Evolutionary conservation across 768 basidiomycete species (phyloP), one percentile per base, ranked within the genome.

Genomic region (Trametes punicea): DNA sequence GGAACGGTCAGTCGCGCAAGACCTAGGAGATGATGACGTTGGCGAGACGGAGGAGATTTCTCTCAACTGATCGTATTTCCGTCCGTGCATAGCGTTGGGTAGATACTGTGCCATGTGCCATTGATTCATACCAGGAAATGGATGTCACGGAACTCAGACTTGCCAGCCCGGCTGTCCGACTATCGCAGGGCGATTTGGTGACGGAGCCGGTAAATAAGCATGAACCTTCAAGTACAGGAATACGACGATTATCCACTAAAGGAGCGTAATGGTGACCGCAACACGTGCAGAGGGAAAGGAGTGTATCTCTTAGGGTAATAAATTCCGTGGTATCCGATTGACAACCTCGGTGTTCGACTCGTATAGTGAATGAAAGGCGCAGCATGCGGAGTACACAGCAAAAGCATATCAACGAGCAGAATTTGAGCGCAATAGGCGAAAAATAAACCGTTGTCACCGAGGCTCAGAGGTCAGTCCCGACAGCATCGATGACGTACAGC

Each of bases 401-500:
- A 21, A 3, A 5, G 18, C 18, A 13, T 3, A n/a, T n/a, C n/a
- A n/a, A n/a, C n/a, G n/a, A n/a, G n/a, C n/a, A n/a, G n/a, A n/a
- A n/a, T n/a, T n/a, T n/a, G n/a, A n/a, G n/a, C n/a, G n/a, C n/a
- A n/a, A n/a, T n/a, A n/a, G n/a, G n/a, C n/a, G n/a, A n/a, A n/a
- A n/a, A n/a, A n/a, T n/a, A n/a, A n/a, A n/a, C n/a, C n/a, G n/a
- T n/a, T n/a, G n/a, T n/a, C n/a, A n/a, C 21, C 42, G 10, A 4
- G 23, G 21, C 47, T 63, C 51, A 87, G 47, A 85, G 65, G 71
- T 85, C 83, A 11, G 78, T 72, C 4, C 84, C 88, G 38, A 89
- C 83, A 31, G 91, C 91, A 67, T 91, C 88, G 30, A 93, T 83
- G 26, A 93, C 90, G 67, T 93, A 92, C 50, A 93, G 73, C 52